Percentiles rank a stretch among this genome's conserved stretches.
These are phyloP conservation scores for Arthrobotrys megalospora DNA, from an alignment of 2,329 filamentous ascomycete species.

Conservation along the genomic window DNA sequence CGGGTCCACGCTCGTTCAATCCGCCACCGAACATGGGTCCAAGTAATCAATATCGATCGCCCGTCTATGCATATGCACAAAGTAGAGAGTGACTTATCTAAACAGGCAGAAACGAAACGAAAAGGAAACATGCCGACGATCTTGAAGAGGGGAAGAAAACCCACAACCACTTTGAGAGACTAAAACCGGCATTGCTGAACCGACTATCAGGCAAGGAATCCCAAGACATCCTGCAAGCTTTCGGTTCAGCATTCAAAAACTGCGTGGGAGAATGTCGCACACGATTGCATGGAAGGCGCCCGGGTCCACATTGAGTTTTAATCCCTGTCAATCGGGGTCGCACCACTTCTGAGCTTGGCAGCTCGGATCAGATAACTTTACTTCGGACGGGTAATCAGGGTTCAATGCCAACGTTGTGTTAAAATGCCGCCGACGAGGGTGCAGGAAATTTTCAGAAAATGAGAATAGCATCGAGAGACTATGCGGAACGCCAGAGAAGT, in stretches of 20 bases:
- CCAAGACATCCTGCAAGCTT: conserved; percentile 32
- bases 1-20: conserved; percentile 26
- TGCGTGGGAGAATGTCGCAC: conserved; percentile 36
- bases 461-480: no score
- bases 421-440: no score
- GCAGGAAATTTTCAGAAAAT: no score
- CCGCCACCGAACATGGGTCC: conserved; percentile 17
- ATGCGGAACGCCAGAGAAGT: not conserved
- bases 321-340: conserved; percentile 47
- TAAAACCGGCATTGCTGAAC: conserved; percentile 38
- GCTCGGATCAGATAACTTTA: conserved; percentile 62
- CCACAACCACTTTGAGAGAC: conserved; percentile 8
- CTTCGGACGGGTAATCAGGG: conserved; percentile 33
- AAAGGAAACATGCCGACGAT: conserved; percentile 31
- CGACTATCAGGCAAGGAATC: conserved; percentile 40
- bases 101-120: conserved; percentile 43
- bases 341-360: conserved; percentile 58
- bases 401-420: not conserved
- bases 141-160: conserved; percentile 19
- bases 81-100: conserved; percentile 13
- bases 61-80: conserved; percentile 11
- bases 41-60: conserved; percentile 16
- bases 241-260: conserved; percentile 9
- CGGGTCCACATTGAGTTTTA: conserved; percentile 46
- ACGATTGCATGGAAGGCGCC: conserved; percentile 27